Conservation (phyloP, 2,329 filamentous ascomycete species). For the Curvularia verruculosa region DNA sequence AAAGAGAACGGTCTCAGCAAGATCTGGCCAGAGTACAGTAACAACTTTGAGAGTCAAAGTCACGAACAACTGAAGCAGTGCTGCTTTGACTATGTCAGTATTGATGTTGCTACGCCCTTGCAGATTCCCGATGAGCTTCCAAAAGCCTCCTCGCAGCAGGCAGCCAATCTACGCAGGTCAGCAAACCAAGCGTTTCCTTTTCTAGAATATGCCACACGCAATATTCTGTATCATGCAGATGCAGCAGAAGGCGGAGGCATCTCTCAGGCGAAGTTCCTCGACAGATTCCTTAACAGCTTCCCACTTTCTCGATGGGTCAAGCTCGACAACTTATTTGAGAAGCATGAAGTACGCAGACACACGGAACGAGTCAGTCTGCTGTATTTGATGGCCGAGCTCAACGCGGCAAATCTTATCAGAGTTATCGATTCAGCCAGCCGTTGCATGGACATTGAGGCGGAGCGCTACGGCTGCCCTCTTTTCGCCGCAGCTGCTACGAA, state of each 20-base stretch:
- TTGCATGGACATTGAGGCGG: conserved; percentile 29
- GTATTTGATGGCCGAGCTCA: conserved; percentile 31
- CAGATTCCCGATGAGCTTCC: conserved; percentile 4
- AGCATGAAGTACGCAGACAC: conserved; percentile 26
- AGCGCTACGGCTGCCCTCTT: conserved; percentile 45
- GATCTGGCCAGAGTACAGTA: conserved; percentile 44
- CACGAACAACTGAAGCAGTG: conserved; percentile 52
- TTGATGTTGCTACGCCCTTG: conserved; percentile 20
- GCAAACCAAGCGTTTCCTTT: conserved; percentile 51
- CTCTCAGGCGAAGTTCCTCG: conserved; percentile 19
- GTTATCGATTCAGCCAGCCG: conserved; percentile 22
- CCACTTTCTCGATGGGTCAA: conserved; percentile 37
- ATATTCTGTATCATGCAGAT: conserved; percentile 53
- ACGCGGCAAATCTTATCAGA: conserved; percentile 38
- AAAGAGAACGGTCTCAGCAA: conserved; percentile 41
- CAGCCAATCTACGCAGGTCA: conserved; percentile 10
- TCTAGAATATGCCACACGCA: conserved; percentile 52
- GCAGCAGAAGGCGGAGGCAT: conserved; percentile 37
- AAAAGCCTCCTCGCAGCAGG: conserved; percentile 14
- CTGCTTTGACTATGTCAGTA: conserved; percentile 52
- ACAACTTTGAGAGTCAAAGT: conserved; percentile 43
- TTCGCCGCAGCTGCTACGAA: conserved; percentile 39
- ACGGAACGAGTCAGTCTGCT: conserved; percentile 19
- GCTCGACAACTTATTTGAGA: conserved; percentile 44
- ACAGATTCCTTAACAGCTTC: conserved; percentile 34